These are phyloP conservation scores for Zarea fungicola DNA, from an alignment of 2,329 filamentous ascomycete genomes.

Conservation along the genomic window DNA sequence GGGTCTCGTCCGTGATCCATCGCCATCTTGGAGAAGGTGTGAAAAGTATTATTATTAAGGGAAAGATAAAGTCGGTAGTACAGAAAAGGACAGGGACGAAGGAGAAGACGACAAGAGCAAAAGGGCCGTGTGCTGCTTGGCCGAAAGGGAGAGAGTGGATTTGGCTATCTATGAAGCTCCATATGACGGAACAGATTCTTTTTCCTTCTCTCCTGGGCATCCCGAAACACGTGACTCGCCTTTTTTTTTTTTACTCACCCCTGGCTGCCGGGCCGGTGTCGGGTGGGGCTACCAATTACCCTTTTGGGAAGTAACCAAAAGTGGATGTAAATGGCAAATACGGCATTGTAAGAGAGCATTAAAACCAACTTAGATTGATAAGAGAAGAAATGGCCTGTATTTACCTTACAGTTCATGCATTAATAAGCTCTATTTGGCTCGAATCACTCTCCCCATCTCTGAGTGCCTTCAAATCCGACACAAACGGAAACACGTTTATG, in stretches of 20 bases:
- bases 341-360: neutral
- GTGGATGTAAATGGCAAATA: neutral
- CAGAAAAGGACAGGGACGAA: neutral
- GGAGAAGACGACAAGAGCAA: neutral
- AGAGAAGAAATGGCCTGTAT: too few relatives aligned
- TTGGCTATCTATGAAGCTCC: constrained; percentile 5
- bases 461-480: too few relatives aligned
- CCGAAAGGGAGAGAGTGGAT: neutral
- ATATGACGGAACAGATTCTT: constrained; percentile 14
- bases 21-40: constrained; percentile 13
- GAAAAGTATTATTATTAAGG: constrained; percentile 4
- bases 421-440: too few relatives aligned
- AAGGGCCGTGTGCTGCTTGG: neutral
- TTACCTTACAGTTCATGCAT: too few relatives aligned
- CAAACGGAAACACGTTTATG: constrained; percentile 17
- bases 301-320: neutral
- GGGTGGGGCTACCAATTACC: constrained; percentile 2
- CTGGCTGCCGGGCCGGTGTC: neutral
- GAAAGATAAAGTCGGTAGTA: constrained; percentile 4
- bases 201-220: constrained; percentile 6
- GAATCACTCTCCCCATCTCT: too few relatives aligned
- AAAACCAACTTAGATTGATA: too few relatives aligned
- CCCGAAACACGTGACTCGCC: constrained; percentile 7
- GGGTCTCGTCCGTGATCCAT: constrained; percentile 98
- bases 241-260: neutral